These are phyloP conservation scores for Cryptococcus floricola DNA, from an alignment of 1,284 basidiomycete genomes.

Conservation along the genomic window DNA sequence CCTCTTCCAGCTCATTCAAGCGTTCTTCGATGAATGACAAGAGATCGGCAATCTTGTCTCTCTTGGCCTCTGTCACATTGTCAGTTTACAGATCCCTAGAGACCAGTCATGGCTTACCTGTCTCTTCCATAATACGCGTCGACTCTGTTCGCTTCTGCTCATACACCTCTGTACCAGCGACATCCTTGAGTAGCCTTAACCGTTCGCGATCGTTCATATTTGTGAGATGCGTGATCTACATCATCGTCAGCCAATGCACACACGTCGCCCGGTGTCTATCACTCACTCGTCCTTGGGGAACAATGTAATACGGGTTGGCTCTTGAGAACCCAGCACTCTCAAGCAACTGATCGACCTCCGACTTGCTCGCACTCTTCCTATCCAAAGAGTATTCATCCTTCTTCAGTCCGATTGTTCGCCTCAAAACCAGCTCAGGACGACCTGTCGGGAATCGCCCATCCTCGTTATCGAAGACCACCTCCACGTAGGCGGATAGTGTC, in stretches of 20 bases:
- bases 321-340: conserved; percentile 96
- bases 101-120: conserved; percentile 48
- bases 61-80: conserved; percentile 63
- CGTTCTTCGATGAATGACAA: conserved; percentile 88
- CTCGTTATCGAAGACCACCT: conserved; percentile 70
- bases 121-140: conserved; percentile 92
- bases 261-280: neutral
- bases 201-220: conserved; percentile 97
- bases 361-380: conserved; percentile 84
- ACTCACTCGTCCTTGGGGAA: conserved; percentile 90
- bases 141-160: conserved; percentile 91
- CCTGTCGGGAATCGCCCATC: conserved; percentile 89
- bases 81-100: neutral
- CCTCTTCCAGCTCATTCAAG: conserved; percentile 85
- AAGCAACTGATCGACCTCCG: conserved; percentile 93
- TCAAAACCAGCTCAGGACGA: conserved; percentile 74
- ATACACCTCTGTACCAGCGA: conserved; percentile 97
- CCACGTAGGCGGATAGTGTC: conserved; percentile 88
- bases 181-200: conserved; percentile 89
- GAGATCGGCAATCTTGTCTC: conserved; percentile 84
- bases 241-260: neutral
- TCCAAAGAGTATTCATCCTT: conserved; percentile 99
- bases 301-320: conserved; percentile 98
- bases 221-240: conserved; percentile 87
- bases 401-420: conserved; percentile 93